A percentile compares a stretch with the other conserved stretches of the same genome.
Evolutionary conservation across 345 rosid species (phyloP).

Genomic region (Toxicodendron radicans): DNA sequence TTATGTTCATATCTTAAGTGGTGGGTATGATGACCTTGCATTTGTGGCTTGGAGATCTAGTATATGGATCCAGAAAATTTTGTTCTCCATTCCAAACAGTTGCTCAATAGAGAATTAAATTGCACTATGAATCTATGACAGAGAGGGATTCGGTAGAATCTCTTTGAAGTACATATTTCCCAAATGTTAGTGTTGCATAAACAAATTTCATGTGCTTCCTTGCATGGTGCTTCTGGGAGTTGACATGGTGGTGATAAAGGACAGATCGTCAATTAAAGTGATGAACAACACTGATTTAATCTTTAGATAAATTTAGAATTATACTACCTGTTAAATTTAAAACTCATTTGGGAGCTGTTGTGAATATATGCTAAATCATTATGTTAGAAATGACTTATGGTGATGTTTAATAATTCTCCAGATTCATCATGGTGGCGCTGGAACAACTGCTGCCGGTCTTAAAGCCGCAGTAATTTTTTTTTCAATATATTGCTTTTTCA

Average conservation of each 20-base stretch:
- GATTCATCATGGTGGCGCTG: slow-evolving; percentile 67
- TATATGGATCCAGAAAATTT: not conserved
- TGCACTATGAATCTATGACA: not conserved
- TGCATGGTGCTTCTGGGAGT: not conserved
- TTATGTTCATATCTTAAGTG: not conserved
- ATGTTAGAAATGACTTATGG: not conserved
- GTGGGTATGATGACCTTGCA: not conserved
- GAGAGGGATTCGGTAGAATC: not conserved
- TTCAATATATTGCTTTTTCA: not conserved
- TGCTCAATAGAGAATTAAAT: not conserved
- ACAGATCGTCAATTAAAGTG: not conserved
- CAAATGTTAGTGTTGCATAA: not conserved
- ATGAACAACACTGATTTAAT: not conserved
- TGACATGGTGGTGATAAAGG: not conserved
- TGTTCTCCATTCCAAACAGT: not conserved
- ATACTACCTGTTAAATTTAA: not conserved
- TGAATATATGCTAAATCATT: not conserved
- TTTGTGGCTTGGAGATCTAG: slow-evolving; percentile 1
- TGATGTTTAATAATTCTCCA: slow-evolving; percentile 12
- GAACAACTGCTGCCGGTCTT: slow-evolving; percentile 67
- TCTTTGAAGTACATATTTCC: not conserved
- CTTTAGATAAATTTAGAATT: not conserved
- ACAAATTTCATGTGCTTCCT: not conserved
- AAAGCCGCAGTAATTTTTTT: slow-evolving; percentile 50
- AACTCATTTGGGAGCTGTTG: not conserved